These are phyloP conservation scores for Nepenthes gracilis DNA, from an alignment of 148 eudicot species.

Conservation along the genomic window DNA sequence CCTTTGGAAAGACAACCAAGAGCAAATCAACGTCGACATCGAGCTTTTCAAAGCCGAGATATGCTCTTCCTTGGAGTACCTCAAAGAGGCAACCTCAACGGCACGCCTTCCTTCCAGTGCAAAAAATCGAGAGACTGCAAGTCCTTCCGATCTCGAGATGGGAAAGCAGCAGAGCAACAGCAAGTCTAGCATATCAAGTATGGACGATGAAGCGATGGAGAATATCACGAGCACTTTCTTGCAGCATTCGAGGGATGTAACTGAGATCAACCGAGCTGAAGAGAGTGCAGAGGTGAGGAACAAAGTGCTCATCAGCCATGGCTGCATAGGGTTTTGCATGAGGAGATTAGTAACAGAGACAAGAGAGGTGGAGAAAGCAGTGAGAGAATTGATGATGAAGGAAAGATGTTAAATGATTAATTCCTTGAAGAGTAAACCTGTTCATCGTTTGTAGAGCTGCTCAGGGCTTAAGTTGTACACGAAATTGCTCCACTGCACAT, in stretches of 20 bases:
- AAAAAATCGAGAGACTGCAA: neutral
- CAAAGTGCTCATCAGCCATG: constrained; percentile 11
- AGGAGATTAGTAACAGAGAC: constrained; percentile 21
- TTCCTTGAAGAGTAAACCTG: no score
- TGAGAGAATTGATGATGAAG: constrained; percentile 19
- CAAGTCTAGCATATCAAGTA: neutral
- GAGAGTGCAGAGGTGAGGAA: constrained; percentile 11
- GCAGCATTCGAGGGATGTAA: constrained; percentile 14
- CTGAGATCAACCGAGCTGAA: constrained; percentile 3
- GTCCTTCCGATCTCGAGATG: constrained; percentile 16
- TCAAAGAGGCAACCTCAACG: constrained; percentile 8
- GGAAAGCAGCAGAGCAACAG: constrained; percentile 13
- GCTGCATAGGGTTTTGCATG: constrained; percentile 30
- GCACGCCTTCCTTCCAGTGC: neutral
- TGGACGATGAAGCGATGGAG: constrained; percentile 10
- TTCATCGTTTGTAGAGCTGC: no score
- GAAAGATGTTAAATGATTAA: constrained; percentile 13
- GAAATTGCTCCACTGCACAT: no score
- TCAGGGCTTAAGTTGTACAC: no score
- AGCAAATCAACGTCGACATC: constrained; percentile 18
- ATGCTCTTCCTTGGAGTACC: constrained; percentile 14
- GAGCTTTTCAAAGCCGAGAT: constrained; percentile 17
- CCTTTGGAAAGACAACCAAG: constrained; percentile 21
- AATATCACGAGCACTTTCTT: constrained; percentile 12
- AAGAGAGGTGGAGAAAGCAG: constrained; percentile 17